Base-by-base conservation (phyloP, 495 filamentous ascomycete species). In the Cladorrhinum samala region DNA sequence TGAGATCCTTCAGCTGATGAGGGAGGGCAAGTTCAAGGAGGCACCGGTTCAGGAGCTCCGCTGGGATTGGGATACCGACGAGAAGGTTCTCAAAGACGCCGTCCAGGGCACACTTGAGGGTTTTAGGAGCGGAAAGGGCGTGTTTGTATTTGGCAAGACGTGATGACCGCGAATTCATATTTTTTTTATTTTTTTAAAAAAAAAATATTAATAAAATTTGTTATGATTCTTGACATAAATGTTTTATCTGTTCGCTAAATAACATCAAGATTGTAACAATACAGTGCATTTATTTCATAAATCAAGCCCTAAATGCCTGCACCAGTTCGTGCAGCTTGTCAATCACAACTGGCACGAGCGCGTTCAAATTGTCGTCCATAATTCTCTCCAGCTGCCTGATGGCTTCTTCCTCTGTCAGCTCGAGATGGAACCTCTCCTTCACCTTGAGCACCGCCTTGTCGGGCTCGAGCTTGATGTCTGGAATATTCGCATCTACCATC, bases 401-500 rank as follows among this genome's bases (percentile, higher is more conserved):
- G 11, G 92, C 91, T 59, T 97, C 92, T 67, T 96, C 94, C 67
- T 99, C 93, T 37, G 79, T 87, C 77, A 94, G 80, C 69, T 95
- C 93, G 27, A 97, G 64, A 64, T 91, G 87, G 63, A 99, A 95
- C 20, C 94, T 76, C 63, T 99, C 94, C 66, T 89, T 85, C 16
- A 99, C 92, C 70, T 97, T 98, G 62, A 88, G 71, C 17, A 96
- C 93, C 18, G 88, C 89, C 72, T 91, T 92, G 63, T 91, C 89
- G 42, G 89, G 89, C 71, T 96, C 92, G 8, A 94, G 77, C 53
- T 84, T 83, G 65, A 98, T 95, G 62, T 96, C 93, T 0, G 89
- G 92, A 53, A 99, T 94, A 71, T 95, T 94, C 47, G 92, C 91
- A 62, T 96, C 90, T 13, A 92, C 86, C 93, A 99, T 99, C 53